Conservation (phyloP, 768 basidiomycete species). For the Collybia sp. region DNA sequence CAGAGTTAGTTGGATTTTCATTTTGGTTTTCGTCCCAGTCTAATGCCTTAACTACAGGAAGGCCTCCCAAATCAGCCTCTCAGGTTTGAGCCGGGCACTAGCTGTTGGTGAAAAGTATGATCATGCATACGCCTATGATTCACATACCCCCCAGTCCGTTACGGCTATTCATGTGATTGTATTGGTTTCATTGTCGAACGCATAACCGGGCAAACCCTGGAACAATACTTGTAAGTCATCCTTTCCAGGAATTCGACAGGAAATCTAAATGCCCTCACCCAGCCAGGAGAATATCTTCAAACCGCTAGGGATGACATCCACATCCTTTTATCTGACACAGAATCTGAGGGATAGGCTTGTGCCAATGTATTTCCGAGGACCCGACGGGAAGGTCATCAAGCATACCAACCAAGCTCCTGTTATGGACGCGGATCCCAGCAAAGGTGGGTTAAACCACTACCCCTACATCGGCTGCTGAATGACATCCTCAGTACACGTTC, state of each 20-base stretch:
- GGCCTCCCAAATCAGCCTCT: conserved; percentile 18
- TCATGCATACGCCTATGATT: neutral
- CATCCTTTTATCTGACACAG: conserved; percentile 22
- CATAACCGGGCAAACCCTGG: conserved; percentile 19
- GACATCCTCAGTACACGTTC: neutral
- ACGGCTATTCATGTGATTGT: conserved; percentile 23
- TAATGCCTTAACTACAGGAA: conserved; percentile 10
- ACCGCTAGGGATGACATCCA: conserved; percentile 20
- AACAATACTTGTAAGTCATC: conserved; percentile 20
- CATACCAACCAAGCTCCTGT: conserved; percentile 14
- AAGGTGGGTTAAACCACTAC: conserved; percentile 11
- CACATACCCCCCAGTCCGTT: conserved; percentile 15
- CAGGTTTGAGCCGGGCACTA: conserved; percentile 25
- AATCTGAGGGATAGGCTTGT: conserved; percentile 15
- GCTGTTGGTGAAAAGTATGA: conserved; percentile 13
- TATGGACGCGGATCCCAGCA: conserved; percentile 20
- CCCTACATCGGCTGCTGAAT: neutral
- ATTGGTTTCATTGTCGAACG: conserved; percentile 25
- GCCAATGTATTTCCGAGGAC: conserved; percentile 14
- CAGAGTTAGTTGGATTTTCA: conserved; percentile 12
- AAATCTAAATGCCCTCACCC: neutral
- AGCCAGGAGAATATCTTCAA: conserved; percentile 27
- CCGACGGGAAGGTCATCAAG: conserved; percentile 13
- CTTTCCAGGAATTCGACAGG: neutral
- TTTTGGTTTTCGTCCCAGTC: neutral